A percentile compares a stretch with the other conserved stretches of the same genome.
Evolutionary conservation across 202 grass and related monocot genomes (phyloP).

Genomic region (Panicum hallii): DNA sequence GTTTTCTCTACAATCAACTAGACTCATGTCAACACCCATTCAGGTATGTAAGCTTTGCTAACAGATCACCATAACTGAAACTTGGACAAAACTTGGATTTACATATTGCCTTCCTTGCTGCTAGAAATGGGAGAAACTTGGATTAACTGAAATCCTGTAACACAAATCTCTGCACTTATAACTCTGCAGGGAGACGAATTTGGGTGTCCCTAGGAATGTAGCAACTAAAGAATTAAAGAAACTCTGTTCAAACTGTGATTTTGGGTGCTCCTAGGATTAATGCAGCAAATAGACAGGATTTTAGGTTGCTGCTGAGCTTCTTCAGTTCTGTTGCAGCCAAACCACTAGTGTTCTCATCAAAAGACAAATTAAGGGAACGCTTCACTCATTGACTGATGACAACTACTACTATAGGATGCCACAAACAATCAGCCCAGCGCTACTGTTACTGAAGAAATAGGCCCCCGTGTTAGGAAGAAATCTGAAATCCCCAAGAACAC

Average conservation of each 20-base stretch:
- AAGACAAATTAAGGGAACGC: not conserved
- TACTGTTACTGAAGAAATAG: not conserved
- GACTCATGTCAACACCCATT: too few relatives aligned
- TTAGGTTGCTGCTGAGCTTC: not conserved
- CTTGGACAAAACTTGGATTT: not conserved
- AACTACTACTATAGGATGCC: not conserved
- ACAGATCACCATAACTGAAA: not conserved
- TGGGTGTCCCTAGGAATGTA: not conserved
- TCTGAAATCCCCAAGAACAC: not conserved
- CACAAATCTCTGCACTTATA: not conserved
- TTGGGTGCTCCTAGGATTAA: not conserved
- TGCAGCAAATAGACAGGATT: not conserved
- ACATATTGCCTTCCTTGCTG: not conserved
- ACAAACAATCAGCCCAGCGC: not conserved
- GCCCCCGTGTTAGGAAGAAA: not conserved
- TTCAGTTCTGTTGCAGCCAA: not conserved
- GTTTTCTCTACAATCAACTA: not conserved
- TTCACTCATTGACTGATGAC: not conserved
- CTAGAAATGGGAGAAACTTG: not conserved
- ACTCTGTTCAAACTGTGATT: not conserved
- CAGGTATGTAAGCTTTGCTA: not conserved
- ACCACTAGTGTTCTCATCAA: not conserved
- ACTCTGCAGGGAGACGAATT: not conserved
- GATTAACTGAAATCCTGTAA: constrained; percentile 18
- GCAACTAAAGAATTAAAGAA: not conserved